phyloP scores from a whole-genome alignment of 1,139 yeast genomes.

The Torulaspora globosa region DNA sequence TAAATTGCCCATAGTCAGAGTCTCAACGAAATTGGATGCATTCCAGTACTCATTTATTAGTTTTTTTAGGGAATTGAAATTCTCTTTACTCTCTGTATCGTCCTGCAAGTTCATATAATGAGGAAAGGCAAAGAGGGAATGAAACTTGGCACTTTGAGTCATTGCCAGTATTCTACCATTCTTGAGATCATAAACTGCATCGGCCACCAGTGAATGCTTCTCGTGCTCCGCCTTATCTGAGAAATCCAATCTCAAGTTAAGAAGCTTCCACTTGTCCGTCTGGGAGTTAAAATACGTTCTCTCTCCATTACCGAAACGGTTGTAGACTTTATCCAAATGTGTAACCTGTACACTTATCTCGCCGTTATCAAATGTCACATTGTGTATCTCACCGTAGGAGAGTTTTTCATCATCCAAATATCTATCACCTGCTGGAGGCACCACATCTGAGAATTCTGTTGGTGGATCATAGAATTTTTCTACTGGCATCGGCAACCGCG shows the following conservation, averaged over 20 bases:
- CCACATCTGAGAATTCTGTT: slow-evolving; percentile 25
- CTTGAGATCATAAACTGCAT: slow-evolving; percentile 67
- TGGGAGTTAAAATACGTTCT: slow-evolving; percentile 32
- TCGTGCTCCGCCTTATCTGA: slow-evolving; percentile 43
- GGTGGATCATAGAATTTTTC: slow-evolving; percentile 33
- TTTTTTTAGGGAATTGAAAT: slow-evolving; percentile 42
- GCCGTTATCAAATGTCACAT: slow-evolving; percentile 33
- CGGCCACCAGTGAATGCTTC: slow-evolving; percentile 46
- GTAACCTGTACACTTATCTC: slow-evolving; percentile 27
- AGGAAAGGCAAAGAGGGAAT: slow-evolving; percentile 49
- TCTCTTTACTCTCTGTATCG: slow-evolving; percentile 41
- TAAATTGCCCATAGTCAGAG: slow-evolving; percentile 42
- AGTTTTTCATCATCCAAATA: slow-evolving; percentile 27
- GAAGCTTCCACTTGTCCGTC: slow-evolving; percentile 34
- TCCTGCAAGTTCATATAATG: slow-evolving; percentile 34
- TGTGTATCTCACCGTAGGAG: slow-evolving; percentile 26
- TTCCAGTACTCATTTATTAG: slow-evolving; percentile 35
- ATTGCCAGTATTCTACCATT: slow-evolving; percentile 64
- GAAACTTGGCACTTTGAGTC: slow-evolving; percentile 69
- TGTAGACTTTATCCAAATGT: slow-evolving; percentile 28
- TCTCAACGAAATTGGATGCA: slow-evolving; percentile 38
- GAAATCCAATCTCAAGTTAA: slow-evolving; percentile 33
- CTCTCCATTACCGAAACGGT: slow-evolving; percentile 16
- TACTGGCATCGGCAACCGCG: slow-evolving; percentile 31
- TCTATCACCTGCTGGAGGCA: slow-evolving; percentile 30